Evolutionary conservation across 257 asterid genomes (phyloP).

Genomic region (Solanum pinnatisectum): DNA sequence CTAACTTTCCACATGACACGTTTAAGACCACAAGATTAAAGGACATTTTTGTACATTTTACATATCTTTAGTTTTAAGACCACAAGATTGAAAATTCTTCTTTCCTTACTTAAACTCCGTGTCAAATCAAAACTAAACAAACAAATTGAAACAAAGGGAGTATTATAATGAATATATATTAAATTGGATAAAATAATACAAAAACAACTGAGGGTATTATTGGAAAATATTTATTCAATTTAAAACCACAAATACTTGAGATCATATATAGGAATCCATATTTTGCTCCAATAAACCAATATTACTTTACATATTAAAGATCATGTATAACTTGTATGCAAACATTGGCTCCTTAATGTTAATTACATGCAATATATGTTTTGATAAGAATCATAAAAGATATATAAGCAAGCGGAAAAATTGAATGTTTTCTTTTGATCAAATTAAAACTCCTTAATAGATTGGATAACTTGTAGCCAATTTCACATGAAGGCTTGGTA

Average conservation of each 20-base stretch:
- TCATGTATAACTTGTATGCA: not conserved
- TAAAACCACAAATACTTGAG: not conserved
- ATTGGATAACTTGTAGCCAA: not conserved
- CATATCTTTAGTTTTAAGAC: not conserved
- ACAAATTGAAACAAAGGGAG: not conserved
- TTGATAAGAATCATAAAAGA: not conserved
- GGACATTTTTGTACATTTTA: not conserved
- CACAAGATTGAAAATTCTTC: not conserved
- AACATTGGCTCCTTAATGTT: not conserved
- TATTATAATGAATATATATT: not conserved
- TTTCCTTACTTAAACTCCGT: not conserved
- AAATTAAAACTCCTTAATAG: not conserved
- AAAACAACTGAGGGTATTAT: not conserved
- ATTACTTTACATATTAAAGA: no score
- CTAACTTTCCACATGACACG: not conserved
- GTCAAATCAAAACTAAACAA: no score
- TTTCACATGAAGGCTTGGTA: not conserved
- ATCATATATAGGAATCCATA: not conserved
- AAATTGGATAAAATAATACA: not conserved
- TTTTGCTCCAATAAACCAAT: not conserved
- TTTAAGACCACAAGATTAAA: not conserved
- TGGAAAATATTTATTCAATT: not conserved
- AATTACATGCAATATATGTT: not conserved
- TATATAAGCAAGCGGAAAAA: not conserved
- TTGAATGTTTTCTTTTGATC: not conserved